Base-by-base conservation (phyloP, 2,329 filamentous ascomycete species). In the Aureobasidium sp. region DNA sequence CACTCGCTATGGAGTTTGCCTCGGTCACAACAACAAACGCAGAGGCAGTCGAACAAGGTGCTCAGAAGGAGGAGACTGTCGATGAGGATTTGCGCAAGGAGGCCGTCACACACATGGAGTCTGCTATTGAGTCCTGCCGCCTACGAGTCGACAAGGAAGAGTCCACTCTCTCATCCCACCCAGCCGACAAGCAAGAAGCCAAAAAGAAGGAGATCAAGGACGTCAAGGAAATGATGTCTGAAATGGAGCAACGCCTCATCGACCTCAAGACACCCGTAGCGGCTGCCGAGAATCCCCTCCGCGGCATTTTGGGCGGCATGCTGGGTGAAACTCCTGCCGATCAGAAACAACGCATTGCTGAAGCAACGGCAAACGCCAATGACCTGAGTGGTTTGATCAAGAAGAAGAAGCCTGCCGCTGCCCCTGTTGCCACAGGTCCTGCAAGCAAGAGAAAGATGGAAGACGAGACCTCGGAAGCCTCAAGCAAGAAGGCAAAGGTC, bases 1-100 rank as follows among this genome's bases (percentile, higher is more conserved):
- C 93, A 0, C 84, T 99, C 17, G 94, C 94, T 0, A 83, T 99
- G 31, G 94, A 99, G 72, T 97, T 97, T 68, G 90, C 90, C 4
- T 94, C 91, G 0, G 85, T 94, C 49, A 89, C 87, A 6, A 81
- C 80, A 20, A 80, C 83, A 1, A 82, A 82, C 17, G 81, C 83
- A 48, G 76, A 79, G 59, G 74, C 71, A 25, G 76, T 78, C 47
- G 74, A 75, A 34, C 70, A 71, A 51, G 76, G 79, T 76, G 64
- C 62, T 4, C 55, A 48, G 4, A 60, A 67, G 29, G 64, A 69
- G 5, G 65, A 69, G 34, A 75, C 77, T 64, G 79, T 91, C 61
- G 87, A 91, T 71, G 86, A 90, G 73, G 78, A 75, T 15, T 78
- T 91, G 70, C 83, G 89, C 55, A 84, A 87, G 65, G 87, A 92